phyloP scores from a whole-genome alignment of 2,329 filamentous ascomycete species.

The Calonectria crousiana region DNA sequence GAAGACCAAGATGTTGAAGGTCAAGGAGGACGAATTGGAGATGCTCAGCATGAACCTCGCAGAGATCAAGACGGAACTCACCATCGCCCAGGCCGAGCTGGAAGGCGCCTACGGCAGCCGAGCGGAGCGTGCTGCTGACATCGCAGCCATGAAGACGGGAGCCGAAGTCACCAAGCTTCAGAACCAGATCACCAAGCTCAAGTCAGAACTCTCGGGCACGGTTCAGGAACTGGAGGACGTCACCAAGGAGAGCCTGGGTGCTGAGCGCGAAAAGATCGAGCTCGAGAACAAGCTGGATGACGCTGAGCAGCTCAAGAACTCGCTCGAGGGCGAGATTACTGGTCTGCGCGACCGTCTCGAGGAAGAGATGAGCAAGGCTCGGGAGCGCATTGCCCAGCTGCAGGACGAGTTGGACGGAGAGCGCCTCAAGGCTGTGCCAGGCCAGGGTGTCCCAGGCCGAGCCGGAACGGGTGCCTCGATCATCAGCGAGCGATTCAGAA shows the following conservation, averaged over 20 bases:
- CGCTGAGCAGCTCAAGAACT: slow-evolving; percentile 28
- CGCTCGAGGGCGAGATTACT: slow-evolving; percentile 37
- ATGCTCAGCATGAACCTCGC: slow-evolving; percentile 64
- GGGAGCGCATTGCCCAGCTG: slow-evolving; percentile 54
- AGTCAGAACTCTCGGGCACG: slow-evolving; percentile 63
- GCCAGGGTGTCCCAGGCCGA: slow-evolving; percentile 48
- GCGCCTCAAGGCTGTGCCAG: slow-evolving; percentile 57
- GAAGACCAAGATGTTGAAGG: slow-evolving; percentile 59
- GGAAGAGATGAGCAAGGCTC: slow-evolving; percentile 53
- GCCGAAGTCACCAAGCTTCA: slow-evolving; percentile 60
- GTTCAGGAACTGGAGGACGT: slow-evolving; percentile 66
- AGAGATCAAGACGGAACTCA: slow-evolving; percentile 72
- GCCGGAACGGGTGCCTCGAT: slow-evolving; percentile 60
- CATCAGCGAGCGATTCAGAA: slow-evolving; percentile 68
- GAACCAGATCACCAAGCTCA: slow-evolving; percentile 62
- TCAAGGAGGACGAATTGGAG: slow-evolving; percentile 65
- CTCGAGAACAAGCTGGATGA: slow-evolving; percentile 54
- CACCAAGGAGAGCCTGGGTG: slow-evolving; percentile 63
- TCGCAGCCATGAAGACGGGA: slow-evolving; percentile 64
- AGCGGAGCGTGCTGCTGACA: slow-evolving; percentile 69
- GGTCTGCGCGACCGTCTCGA: slow-evolving; percentile 54
- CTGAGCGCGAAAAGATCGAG: slow-evolving; percentile 63
- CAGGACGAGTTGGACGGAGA: slow-evolving; percentile 66
- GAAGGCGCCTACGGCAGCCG: slow-evolving; percentile 72
- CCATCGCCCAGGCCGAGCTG: slow-evolving; percentile 71